Percentiles rank a stretch among this genome's conserved stretches.
Evolutionary conservation across 2,329 filamentous ascomycete species (phyloP).

Genomic region (Exophiala alcalophila): DNA sequence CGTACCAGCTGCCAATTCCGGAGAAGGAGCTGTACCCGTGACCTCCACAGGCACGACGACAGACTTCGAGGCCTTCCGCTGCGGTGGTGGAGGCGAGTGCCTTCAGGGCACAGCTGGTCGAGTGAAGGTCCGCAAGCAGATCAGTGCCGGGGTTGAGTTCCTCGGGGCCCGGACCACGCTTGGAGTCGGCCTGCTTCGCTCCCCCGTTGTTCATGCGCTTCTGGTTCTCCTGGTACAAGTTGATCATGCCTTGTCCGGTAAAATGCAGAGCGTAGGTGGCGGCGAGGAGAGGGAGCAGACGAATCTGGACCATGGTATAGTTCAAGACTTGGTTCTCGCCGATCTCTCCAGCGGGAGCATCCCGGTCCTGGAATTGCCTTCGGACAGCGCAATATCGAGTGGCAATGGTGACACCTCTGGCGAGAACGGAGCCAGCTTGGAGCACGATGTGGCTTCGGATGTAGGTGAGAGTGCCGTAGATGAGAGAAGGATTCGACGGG

Average conservation of each 20-base stretch:
- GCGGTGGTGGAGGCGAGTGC: constrained; percentile 69
- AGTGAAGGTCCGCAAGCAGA: constrained; percentile 69
- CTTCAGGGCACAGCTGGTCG: constrained; percentile 73
- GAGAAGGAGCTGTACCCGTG: constrained; percentile 74
- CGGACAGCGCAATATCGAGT: constrained; percentile 70
- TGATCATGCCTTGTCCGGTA: constrained; percentile 73
- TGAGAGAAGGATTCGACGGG: constrained; percentile 62
- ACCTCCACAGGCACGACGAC: constrained; percentile 71
- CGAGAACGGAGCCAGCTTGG: constrained; percentile 67
- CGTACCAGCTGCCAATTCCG: constrained; percentile 72
- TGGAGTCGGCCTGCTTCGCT: constrained; percentile 41
- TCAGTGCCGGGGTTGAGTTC: constrained; percentile 65
- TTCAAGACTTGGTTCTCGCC: constrained; percentile 74
- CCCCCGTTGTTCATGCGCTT: constrained; percentile 57
- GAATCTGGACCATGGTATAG: constrained; percentile 77
- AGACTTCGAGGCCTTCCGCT: constrained; percentile 71
- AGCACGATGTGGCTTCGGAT: constrained; percentile 71
- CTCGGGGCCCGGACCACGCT: constrained; percentile 63
- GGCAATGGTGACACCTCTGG: constrained; percentile 74
- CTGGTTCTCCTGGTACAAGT: constrained; percentile 69
- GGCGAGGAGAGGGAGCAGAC: constrained; percentile 68
- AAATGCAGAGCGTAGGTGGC: constrained; percentile 77
- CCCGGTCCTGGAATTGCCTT: constrained; percentile 74
- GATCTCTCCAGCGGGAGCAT: constrained; percentile 55
- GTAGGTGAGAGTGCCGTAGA: constrained; percentile 75